Conservation (phyloP, 768 basidiomycete species). For the Lentinula aciculospora region DNA sequence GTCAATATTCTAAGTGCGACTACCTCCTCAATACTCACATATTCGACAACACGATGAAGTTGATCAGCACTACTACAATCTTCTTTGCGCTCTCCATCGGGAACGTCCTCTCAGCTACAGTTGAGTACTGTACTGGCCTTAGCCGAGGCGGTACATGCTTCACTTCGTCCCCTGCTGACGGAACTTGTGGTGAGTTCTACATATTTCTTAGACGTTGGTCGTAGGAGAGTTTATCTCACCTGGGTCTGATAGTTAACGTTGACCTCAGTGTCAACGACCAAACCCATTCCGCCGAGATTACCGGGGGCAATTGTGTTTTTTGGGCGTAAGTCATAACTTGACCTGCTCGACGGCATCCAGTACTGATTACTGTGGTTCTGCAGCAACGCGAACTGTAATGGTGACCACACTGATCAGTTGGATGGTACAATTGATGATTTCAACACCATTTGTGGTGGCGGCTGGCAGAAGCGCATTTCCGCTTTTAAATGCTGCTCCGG, state of each 20-base stretch:
- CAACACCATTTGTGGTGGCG: background rate
- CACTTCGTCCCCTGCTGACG: background rate
- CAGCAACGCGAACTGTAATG: background rate
- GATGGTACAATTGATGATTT: background rate
- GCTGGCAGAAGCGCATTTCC: slow-evolving; percentile 7
- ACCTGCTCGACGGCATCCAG: background rate
- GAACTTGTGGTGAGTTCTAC: background rate
- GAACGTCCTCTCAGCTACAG: too few relatives aligned
- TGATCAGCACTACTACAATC: too few relatives aligned
- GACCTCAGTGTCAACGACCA: slow-evolving; percentile 4
- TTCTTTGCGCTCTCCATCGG: too few relatives aligned
- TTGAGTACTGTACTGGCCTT: too few relatives aligned
- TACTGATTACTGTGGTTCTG: background rate
- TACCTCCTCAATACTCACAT: too few relatives aligned
- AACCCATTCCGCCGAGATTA: background rate
- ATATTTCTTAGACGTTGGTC: background rate
- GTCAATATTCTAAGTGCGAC: too few relatives aligned
- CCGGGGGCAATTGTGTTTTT: background rate
- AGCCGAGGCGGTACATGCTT: too few relatives aligned
- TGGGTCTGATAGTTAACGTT: background rate
- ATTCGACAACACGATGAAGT: too few relatives aligned
- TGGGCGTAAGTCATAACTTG: background rate
- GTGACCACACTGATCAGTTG: background rate
- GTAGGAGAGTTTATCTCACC: background rate
- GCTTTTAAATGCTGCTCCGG: slow-evolving; percentile 3